Conservation (phyloP, 169 alveolate species). For the Babesia microti region DNA sequence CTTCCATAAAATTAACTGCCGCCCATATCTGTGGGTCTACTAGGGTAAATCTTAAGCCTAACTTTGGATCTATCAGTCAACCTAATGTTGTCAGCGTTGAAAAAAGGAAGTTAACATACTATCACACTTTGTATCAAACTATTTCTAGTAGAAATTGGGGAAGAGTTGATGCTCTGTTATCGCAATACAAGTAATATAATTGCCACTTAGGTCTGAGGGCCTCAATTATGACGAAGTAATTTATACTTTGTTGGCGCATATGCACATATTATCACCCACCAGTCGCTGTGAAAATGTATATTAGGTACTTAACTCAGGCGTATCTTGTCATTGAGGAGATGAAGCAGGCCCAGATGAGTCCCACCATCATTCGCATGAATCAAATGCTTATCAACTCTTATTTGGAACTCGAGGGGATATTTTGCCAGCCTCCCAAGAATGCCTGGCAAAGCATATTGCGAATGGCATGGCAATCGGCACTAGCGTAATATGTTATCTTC, state of each 20-base stretch:
- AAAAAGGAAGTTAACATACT: constrained; percentile 39
- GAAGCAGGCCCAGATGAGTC: constrained; percentile 64
- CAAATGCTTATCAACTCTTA: constrained; percentile 57
- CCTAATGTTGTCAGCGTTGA: too few species aligned
- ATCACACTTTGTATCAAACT: constrained; percentile 39
- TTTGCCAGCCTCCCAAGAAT: constrained; percentile 57
- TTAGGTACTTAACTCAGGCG: constrained; percentile 37
- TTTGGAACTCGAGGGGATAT: constrained; percentile 56
- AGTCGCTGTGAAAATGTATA: constrained; percentile 48
- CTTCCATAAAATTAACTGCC: too few species aligned
- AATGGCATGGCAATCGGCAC: constrained; percentile 53
- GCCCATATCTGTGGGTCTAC: too few species aligned
- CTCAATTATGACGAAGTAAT: constrained; percentile 65
- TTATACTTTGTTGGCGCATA: constrained; percentile 60
- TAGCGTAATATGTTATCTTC: constrained; percentile 3
- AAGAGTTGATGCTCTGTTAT: constrained; percentile 25
- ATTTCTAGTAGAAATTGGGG: constrained; percentile 22
- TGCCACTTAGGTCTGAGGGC: constrained; percentile 36
- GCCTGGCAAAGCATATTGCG: constrained; percentile 56
- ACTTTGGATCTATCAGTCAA: too few species aligned
- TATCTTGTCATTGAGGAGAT: constrained; percentile 67
- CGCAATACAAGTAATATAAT: constrained; percentile 34
- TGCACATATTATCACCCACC: constrained; percentile 53
- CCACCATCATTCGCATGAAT: constrained; percentile 62
- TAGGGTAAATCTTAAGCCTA: too few species aligned